A percentile compares a stretch with the other conserved stretches of the same genome.
Evolutionary conservation across 495 filamentous ascomycete species (phyloP).

Genomic region (Aspergillus egyptiacus): DNA sequence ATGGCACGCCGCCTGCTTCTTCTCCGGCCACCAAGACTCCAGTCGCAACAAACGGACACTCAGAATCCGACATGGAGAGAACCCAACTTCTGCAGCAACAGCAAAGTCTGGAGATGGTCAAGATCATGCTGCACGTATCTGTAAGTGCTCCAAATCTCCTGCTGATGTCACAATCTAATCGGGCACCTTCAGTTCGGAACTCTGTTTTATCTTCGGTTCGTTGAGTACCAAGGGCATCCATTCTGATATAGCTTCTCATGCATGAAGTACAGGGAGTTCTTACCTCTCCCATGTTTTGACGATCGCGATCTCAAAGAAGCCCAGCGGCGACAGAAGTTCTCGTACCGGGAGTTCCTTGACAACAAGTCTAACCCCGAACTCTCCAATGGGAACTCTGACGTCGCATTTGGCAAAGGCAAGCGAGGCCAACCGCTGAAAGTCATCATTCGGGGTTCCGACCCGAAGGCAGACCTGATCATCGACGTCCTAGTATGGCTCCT

Average conservation of each 20-base stretch:
- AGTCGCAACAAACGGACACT: conserved; percentile 10
- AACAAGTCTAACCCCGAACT: neutral
- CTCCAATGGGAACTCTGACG: neutral
- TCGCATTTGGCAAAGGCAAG: conserved; percentile 20
- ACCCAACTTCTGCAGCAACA: conserved; percentile 22
- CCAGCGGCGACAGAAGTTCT: conserved; percentile 16
- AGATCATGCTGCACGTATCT: conserved; percentile 41
- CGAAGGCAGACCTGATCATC: conserved; percentile 38
- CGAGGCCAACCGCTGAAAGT: conserved; percentile 27
- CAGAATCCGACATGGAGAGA: conserved; percentile 7
- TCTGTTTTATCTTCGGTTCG: conserved; percentile 29
- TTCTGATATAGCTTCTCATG: neutral
- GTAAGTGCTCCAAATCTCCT: conserved; percentile 18
- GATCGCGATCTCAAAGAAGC: conserved; percentile 24
- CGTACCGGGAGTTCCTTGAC: conserved; percentile 27
- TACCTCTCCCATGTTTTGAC: conserved; percentile 28
- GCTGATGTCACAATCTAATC: neutral
- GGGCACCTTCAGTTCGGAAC: conserved; percentile 22
- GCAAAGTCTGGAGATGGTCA: conserved; percentile 46
- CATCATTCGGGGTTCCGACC: conserved; percentile 27
- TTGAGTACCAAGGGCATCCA: neutral
- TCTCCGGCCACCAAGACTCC: conserved; percentile 14
- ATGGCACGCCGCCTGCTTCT: neutral
- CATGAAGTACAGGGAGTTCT: conserved; percentile 25
- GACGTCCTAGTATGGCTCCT: conserved; percentile 34